These are phyloP conservation scores for Sophora flavescens DNA, from an alignment of 306 rosid genomes.

Conservation along the genomic window DNA sequence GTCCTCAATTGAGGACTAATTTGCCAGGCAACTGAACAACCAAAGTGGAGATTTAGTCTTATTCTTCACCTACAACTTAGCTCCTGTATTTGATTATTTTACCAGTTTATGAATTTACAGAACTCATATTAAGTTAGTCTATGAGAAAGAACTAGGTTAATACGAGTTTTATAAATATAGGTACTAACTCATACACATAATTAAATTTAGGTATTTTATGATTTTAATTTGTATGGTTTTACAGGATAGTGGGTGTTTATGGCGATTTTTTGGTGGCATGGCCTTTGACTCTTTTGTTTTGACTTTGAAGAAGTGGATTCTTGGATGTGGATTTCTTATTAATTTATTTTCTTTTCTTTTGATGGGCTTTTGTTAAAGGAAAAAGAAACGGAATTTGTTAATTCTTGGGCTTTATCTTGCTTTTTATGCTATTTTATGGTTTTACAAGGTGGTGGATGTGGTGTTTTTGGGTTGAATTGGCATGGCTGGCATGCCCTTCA, in stretches of 20 bases:
- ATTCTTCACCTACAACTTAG: no score
- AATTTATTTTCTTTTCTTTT: background rate
- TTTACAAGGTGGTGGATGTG: no score
- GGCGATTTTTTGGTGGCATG: background rate
- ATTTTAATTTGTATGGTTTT: background rate
- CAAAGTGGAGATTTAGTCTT: no score
- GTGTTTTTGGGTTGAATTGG: no score
- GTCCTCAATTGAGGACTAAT: no score
- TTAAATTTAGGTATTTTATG: no score
- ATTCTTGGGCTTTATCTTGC: no score
- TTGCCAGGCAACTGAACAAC: no score
- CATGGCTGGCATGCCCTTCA: no score
- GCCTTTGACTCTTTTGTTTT: background rate
- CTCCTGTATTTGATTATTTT: no score
- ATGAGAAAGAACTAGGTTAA: background rate
- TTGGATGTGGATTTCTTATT: conserved; percentile 2
- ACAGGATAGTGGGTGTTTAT: background rate
- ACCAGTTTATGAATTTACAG: background rate
- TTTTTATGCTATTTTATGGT: no score
- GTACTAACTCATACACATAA: background rate
- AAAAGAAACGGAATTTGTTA: background rate
- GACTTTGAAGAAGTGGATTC: background rate
- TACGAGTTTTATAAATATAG: background rate
- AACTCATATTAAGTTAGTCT: background rate
- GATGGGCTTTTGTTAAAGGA: conserved; percentile 4